These are phyloP conservation scores for Whalleya microplaca DNA, from an alignment of 2,329 filamentous ascomycete species.

Conservation along the genomic window DNA sequence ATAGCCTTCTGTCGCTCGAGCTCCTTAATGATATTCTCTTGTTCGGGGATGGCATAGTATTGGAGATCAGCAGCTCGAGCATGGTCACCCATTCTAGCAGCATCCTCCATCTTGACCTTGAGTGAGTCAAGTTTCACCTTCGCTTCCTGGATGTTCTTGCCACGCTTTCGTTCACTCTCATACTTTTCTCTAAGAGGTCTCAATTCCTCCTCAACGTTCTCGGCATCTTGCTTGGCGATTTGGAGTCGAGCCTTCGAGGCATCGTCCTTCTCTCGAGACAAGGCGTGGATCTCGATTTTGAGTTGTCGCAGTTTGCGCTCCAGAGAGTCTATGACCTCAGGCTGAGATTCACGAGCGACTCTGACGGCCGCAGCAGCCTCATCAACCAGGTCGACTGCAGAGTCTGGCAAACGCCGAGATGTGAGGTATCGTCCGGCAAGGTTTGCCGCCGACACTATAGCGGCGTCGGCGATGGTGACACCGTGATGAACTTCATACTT, in stretches of 20 bases:
- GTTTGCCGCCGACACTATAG: slow-evolving; percentile 88
- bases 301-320: slow-evolving; percentile 89
- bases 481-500: slow-evolving; percentile 98
- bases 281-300: slow-evolving; percentile 95
- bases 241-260: slow-evolving; percentile 83
- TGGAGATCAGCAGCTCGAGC: slow-evolving; percentile 89
- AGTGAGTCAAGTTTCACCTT: slow-evolving; percentile 94
- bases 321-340: slow-evolving; percentile 91
- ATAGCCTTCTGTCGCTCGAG: slow-evolving; percentile 81
- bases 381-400: slow-evolving; percentile 93
- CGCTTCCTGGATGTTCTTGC: slow-evolving; percentile 89
- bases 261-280: slow-evolving; percentile 92
- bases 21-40: slow-evolving; percentile 76
- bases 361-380: slow-evolving; percentile 96
- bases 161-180: slow-evolving; percentile 87
- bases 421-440: slow-evolving; percentile 94
- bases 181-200: slow-evolving; percentile 94
- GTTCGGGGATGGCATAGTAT: slow-evolving; percentile 96
- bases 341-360: slow-evolving; percentile 93
- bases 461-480: slow-evolving; percentile 93
- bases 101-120: slow-evolving; percentile 89
- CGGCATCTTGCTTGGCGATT: slow-evolving; percentile 85
- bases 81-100: slow-evolving; percentile 84
- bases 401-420: slow-evolving; percentile 87
- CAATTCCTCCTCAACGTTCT: slow-evolving; percentile 92